Evolutionary conservation across 2,329 filamentous ascomycete genomes (phyloP).

Genomic region (Lasiodiplodia gonubiensis): DNA sequence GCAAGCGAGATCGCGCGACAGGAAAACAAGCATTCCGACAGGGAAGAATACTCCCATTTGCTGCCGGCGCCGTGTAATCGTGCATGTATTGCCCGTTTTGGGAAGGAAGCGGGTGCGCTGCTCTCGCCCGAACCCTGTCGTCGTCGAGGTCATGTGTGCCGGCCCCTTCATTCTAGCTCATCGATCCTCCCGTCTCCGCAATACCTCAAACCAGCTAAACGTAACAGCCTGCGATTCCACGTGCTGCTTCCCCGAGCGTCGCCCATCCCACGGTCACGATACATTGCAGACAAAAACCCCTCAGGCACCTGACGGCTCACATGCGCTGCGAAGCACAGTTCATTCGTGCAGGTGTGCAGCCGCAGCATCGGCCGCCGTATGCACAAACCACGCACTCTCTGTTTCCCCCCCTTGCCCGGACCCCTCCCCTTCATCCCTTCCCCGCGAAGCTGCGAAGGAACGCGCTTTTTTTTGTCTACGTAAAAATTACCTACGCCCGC

Average conservation of each 20-base stretch:
- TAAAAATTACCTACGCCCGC: conserved; percentile 28
- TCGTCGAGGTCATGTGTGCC: conserved; percentile 10
- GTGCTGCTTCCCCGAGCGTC: neutral
- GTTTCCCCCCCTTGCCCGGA: neutral
- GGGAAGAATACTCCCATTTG: conserved; percentile 8
- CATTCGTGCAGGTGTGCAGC: conserved; percentile 8
- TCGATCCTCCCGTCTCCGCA: neutral
- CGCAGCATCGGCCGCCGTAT: conserved; percentile 3
- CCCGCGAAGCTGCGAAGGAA: neutral
- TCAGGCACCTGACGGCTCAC: neutral
- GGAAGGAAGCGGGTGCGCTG: conserved; percentile 10
- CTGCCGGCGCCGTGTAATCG: neutral
- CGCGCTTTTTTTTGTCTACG: conserved; percentile 18
- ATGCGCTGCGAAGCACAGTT: neutral
- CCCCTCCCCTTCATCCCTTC: neutral
- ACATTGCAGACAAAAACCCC: neutral
- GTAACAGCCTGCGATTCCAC: neutral
- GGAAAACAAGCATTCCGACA: neutral
- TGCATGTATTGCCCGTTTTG: conserved; percentile 13
- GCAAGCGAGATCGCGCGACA: neutral
- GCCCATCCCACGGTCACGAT: neutral
- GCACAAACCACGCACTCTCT: conserved; percentile 4
- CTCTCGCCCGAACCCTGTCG: conserved; percentile 11
- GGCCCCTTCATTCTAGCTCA: neutral
- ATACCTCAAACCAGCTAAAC: neutral